Conservation (phyloP, 2,329 filamentous ascomycete genomes). For the Cordyceps javanica region DNA sequence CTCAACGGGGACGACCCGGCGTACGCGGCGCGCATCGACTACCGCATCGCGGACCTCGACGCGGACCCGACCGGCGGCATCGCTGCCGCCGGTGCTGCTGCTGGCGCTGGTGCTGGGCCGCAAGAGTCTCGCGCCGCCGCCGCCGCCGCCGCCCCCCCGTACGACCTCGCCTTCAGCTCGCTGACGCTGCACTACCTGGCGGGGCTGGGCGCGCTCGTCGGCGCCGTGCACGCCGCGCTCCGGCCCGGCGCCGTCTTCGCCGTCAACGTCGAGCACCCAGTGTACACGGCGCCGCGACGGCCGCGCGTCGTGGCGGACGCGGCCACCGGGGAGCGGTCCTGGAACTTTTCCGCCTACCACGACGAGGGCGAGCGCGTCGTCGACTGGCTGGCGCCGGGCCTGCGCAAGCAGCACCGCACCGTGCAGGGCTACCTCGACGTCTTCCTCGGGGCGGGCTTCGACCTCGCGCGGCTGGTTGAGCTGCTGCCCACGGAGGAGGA, state of each 20-base stretch:
- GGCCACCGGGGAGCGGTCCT: conserved; percentile 27
- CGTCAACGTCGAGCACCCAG: conserved; percentile 43
- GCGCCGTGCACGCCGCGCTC: conserved; percentile 26
- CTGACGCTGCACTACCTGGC: conserved; percentile 36
- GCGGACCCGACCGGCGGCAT: conserved; percentile 20
- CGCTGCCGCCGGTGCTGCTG: not conserved
- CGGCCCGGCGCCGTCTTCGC: conserved; percentile 31
- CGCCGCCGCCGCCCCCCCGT: too few relatives aligned
- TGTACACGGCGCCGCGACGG: conserved; percentile 35
- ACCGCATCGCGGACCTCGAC: conserved; percentile 29
- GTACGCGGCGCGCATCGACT: conserved; percentile 23
- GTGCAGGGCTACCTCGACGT: conserved; percentile 33
- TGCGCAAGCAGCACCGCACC: conserved; percentile 42
- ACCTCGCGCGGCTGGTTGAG: conserved; percentile 33
- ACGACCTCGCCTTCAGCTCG: conserved; percentile 35
- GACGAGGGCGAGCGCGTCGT: conserved; percentile 34
- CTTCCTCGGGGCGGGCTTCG: conserved; percentile 30
- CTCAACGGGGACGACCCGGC: conserved; percentile 17
- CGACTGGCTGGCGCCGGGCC: conserved; percentile 36
- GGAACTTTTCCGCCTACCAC: conserved; percentile 37
- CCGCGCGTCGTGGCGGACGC: conserved; percentile 24
- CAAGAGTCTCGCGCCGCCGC: too few relatives aligned
- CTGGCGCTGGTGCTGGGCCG: too few relatives aligned
- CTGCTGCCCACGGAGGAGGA: conserved; percentile 28
- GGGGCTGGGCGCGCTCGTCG: conserved; percentile 26